Base-by-base conservation (phyloP, 2,329 filamentous ascomycete species). In the Fusarium mangiferae region DNA sequence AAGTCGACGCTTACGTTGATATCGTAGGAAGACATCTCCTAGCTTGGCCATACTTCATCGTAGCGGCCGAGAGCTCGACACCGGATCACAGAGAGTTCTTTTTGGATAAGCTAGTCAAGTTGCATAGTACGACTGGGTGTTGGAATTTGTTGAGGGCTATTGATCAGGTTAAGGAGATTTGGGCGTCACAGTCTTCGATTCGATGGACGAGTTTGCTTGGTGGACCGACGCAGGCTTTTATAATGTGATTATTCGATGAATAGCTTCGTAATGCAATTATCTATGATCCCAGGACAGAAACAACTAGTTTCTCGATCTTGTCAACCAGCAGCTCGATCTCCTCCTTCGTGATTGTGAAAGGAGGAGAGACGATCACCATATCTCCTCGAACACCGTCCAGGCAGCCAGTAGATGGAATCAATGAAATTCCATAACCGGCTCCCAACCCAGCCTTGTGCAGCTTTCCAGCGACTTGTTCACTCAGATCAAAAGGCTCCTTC, bases 81-180 rank as follows among this genome's bases (percentile, higher is more conserved):
- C 35, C 20, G 2, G 72, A 69, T 15, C 75, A 77, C 24, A 58
- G 75, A 7, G 56, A 74, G 12, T 77, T 77, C 56, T 77, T 77
- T 24, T 39, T 77, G 18, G 61, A 69, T 7, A 77, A 75, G 6
- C 41, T 77, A 14, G 64, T 71, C 3, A 74, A 75, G 0, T 9
- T 77, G 1, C 62, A 77, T 28, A 70, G 49, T 10, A 70, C 41
- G 9, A 77, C 75, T 2, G 72, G 75, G 0, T 77, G 75, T 3
- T 75, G 72, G 72, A 77, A 77, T 22, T 28, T 77, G 13, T 28
- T 77, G n/a, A 60, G 73, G 33, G 75, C 75, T 7, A 68, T 77
- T n/a, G 75, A 77, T 6, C 75, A 77, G 18, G 71, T 77, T 1
- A 64, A 74, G 26, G 73, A 75, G 20, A 77, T 77, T 33, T 77